phyloP scores from a whole-genome alignment of 768 basidiomycete genomes.

The Rhodosporidiobolus sp. region DNA sequence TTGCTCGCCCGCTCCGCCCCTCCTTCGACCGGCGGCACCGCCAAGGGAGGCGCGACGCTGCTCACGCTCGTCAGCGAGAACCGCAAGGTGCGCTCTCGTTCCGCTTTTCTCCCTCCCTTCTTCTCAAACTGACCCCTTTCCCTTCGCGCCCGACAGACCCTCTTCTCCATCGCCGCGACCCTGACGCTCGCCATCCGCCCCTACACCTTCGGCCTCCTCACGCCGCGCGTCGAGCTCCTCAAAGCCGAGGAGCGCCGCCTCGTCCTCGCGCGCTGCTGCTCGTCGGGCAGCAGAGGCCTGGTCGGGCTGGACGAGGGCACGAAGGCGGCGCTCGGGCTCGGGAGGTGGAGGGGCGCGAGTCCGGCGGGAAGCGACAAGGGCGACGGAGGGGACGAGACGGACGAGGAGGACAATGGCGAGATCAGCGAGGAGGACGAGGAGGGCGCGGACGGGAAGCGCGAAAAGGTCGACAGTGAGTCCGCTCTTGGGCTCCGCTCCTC shows the following conservation, averaged over 20 bases:
- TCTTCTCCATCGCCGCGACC: conserved; percentile 8
- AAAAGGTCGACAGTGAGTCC: conserved; percentile 4
- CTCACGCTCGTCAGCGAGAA: neutral
- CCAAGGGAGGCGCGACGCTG: neutral
- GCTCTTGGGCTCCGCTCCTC: neutral
- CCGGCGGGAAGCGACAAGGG: neutral
- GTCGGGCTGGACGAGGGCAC: neutral
- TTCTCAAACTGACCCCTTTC: neutral
- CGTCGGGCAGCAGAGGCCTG: too few species aligned
- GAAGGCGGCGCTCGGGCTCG: neutral
- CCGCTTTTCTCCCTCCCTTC: neutral
- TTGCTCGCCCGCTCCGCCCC: neutral
- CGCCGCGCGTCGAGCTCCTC: conserved; percentile 53
- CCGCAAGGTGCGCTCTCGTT: neutral
- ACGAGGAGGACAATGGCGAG: neutral
- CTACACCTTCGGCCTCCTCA: conserved; percentile 55
- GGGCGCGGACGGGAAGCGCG: neutral
- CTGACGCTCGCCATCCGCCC: conserved; percentile 15
- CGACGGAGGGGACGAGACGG: neutral
- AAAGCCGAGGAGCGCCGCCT: conserved; percentile 8
- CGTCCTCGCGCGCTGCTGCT: neutral
- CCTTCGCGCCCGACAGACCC: neutral
- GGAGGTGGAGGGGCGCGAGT: neutral
- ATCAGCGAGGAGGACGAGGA: neutral
- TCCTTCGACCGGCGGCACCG: neutral